Base-by-base conservation (phyloP, 306 rosid species). In the Sicyos baderoa region DNA sequence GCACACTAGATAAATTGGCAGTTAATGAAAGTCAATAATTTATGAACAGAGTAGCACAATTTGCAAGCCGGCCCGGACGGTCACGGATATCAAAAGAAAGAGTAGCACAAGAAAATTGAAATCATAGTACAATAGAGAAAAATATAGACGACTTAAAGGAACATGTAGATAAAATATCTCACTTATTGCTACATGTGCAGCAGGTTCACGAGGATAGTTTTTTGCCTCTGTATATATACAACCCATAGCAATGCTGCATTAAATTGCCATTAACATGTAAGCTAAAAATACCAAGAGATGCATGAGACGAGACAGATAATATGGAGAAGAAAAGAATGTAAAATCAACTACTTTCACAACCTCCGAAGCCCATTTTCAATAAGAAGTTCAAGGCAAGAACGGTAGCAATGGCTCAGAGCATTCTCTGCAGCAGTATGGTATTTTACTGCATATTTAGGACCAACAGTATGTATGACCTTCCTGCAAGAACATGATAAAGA, bases 381-480 rank as follows among this genome's bases (percentile, higher is more conserved):
- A 67, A 94, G 94, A 75, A 94, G 94, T 84, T 94, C 97, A 35
- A 94, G 89, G 83, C 99, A 90, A 80, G 99, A 86, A 21, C 99
- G 97, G 37, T 94, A 94, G 77, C 99, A 94, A 79, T 94, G 99
- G 78, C 99, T 94, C 72, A 94, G 82, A 77, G 99, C 96, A 76
- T 90, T 94, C 82, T 94, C 99, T 60, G 99, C 97, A 47, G 99
- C 99, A 56, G 99, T 90, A 77, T 94, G 99, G 78, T 94, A 94
- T 78, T 94, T 94, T 54, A 87, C 85, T 4, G 96, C 99, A 84
- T 94, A 94, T 83, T 90, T 94, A 23, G 99, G 99, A 54, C 99
- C 99, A 42, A 94, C 99, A 12, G 99, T 94, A 80, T 90, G 99
- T 76, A 94, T 86, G 80, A 90, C 80, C 82, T 86, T 88, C 94